These are phyloP conservation scores for Rhodomyrtus tomentosa DNA, from an alignment of 345 rosid genomes.

Conservation along the genomic window DNA sequence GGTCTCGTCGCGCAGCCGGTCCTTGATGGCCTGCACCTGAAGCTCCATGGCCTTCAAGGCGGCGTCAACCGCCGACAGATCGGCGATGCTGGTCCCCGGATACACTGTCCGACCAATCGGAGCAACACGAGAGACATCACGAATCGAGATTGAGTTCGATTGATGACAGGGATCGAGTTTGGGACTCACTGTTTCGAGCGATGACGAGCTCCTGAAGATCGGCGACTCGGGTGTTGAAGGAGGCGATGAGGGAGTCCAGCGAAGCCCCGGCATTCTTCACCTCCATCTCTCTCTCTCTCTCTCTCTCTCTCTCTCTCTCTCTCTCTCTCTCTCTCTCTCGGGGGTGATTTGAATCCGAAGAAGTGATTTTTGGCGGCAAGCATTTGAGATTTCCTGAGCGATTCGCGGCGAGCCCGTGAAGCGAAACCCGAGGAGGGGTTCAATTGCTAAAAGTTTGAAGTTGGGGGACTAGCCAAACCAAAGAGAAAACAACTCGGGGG, in stretches of 20 bases:
- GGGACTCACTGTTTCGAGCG: slow-evolving; percentile 64
- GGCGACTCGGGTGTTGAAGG: slow-evolving; percentile 58
- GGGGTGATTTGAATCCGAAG: background rate
- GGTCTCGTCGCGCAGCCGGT: slow-evolving; percentile 61
- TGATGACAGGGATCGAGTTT: background rate
- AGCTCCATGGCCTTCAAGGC: slow-evolving; percentile 74
- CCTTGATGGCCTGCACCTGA: slow-evolving; percentile 70
- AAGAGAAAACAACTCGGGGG: background rate
- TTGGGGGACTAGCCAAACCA: background rate
- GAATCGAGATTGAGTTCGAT: background rate
- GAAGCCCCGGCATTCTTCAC: slow-evolving; percentile 54
- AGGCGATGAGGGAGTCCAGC: slow-evolving; percentile 51
- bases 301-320: background rate
- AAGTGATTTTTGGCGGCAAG: background rate
- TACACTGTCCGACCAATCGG: slow-evolving; percentile 41
- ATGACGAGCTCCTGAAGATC: slow-evolving; percentile 88
- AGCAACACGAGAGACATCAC: background rate
- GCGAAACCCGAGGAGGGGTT: background rate
- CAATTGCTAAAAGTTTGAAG: background rate
- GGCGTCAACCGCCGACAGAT: slow-evolving; percentile 56
- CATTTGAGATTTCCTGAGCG: background rate
- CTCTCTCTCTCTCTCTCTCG: background rate
- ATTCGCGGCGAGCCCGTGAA: background rate
- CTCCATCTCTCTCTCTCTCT: slow-evolving; percentile 32
- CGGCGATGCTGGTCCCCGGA: slow-evolving; percentile 57